Conservation (phyloP, 148 eudicot genomes). For the Heliamphora exappendiculata region DNA sequence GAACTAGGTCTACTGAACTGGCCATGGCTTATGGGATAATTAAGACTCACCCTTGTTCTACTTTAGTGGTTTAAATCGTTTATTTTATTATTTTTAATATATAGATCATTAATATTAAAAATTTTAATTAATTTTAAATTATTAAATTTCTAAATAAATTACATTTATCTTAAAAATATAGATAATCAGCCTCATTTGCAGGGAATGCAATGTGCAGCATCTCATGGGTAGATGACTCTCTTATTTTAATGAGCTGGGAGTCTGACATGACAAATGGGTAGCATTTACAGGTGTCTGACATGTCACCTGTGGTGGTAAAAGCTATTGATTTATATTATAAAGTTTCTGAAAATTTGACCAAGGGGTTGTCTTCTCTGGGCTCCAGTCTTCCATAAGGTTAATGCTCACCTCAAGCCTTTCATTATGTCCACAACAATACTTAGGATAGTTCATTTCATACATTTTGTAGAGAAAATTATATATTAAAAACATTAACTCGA, state of each 20-base stretch:
- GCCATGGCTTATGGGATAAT: not conserved
- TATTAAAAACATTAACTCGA: no score
- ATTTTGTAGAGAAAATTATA: no score
- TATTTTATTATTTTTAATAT: no score
- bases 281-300: not conserved
- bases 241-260: not conserved
- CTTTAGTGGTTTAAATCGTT: no score
- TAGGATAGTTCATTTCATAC: no score
- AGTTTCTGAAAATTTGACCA: conserved; percentile 5
- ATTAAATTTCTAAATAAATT: not conserved
- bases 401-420: no score
- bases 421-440: no score
- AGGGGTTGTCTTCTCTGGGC: conserved; percentile 1
- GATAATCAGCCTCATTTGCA: no score
- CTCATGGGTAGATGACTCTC: not conserved
- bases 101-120: no score
- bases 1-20: not conserved
- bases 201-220: no score
- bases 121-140: no score
- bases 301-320: not conserved
- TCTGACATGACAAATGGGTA: not conserved
- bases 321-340: conserved; percentile 2
- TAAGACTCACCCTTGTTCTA: no score
- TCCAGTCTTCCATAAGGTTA: conserved; percentile 9
- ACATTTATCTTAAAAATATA: not conserved